Conservation (phyloP, 768 basidiomycete genomes). For the Pisolithus marmoratus region DNA sequence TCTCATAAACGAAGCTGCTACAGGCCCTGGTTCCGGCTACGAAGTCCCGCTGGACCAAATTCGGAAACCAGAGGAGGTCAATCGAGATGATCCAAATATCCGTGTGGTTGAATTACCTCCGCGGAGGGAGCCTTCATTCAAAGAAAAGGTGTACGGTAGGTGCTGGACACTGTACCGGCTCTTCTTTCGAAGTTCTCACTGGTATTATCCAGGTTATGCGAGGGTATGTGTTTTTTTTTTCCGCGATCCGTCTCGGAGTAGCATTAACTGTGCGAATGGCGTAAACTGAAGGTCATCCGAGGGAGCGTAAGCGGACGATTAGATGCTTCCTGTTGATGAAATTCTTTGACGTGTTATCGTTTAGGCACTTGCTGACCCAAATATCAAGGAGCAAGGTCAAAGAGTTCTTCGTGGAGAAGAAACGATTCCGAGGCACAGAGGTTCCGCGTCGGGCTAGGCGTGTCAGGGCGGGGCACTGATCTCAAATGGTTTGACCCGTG, state of each 20-base stretch:
- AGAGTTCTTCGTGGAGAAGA: constrained; percentile 48
- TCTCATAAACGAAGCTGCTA: constrained; percentile 22
- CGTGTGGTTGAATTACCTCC: constrained; percentile 20
- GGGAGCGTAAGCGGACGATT: constrained; percentile 20
- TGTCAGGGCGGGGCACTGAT: not conserved
- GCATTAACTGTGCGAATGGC: not conserved
- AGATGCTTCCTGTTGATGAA: constrained; percentile 2
- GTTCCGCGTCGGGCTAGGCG: constrained; percentile 13
- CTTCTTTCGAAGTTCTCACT: not conserved
- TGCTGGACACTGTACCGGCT: not conserved
- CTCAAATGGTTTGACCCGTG: not conserved
- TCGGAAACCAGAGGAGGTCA: constrained; percentile 20
- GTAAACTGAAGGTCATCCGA: constrained; percentile 21
- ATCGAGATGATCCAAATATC: constrained; percentile 19
- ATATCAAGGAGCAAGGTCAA: constrained; percentile 48
- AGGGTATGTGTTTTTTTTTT: constrained; percentile 13
- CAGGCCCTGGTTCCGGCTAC: constrained; percentile 30
- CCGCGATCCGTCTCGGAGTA: not conserved
- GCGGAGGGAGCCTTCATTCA: constrained; percentile 40
- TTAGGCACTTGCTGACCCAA: constrained; percentile 28
- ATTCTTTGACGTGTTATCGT: not conserved
- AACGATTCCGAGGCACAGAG: constrained; percentile 25
- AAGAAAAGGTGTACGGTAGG: constrained; percentile 54
- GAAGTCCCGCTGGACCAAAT: constrained; percentile 27
- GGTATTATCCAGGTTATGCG: constrained; percentile 19